Evolutionary conservation across 331 rosid species (phyloP).

Genomic region (Quercus phellos): DNA sequence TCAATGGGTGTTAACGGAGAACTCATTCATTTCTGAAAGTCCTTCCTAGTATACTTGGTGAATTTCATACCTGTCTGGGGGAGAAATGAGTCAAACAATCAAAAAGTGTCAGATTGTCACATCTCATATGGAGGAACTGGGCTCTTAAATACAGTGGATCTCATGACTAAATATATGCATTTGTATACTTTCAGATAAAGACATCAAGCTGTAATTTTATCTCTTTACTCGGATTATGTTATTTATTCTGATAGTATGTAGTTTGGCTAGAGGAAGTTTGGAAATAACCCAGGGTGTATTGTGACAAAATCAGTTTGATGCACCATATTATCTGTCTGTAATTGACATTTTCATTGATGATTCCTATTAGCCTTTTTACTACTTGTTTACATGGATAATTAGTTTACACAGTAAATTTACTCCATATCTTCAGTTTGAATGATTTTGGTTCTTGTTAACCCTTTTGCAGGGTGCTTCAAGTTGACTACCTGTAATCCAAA

Average conservation of each 20-base stretch:
- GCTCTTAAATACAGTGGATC: neutral
- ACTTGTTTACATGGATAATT: neutral
- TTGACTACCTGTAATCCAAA: slow-evolving; percentile 57
- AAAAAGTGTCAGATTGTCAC: neutral
- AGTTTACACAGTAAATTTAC: neutral
- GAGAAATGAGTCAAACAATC: neutral
- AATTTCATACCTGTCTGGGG: neutral
- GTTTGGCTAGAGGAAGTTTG: neutral
- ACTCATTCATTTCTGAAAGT: neutral
- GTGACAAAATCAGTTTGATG: neutral
- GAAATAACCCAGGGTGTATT: neutral
- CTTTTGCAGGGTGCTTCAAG: slow-evolving; percentile 61
- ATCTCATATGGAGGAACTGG: neutral
- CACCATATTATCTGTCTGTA: neutral
- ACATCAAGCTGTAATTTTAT: neutral
- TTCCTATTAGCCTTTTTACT: neutral
- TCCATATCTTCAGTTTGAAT: neutral
- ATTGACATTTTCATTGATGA: neutral
- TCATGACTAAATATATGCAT: neutral
- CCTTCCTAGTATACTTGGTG: neutral
- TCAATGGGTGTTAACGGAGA: neutral
- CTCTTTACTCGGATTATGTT: neutral
- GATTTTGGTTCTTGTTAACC: slow-evolving; percentile 25
- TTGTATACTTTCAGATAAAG: neutral
- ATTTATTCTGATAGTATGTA: neutral